Evolutionary conservation across 2,329 filamentous ascomycete genomes (phyloP).

Genomic region (Scedosporium boydii): DNA sequence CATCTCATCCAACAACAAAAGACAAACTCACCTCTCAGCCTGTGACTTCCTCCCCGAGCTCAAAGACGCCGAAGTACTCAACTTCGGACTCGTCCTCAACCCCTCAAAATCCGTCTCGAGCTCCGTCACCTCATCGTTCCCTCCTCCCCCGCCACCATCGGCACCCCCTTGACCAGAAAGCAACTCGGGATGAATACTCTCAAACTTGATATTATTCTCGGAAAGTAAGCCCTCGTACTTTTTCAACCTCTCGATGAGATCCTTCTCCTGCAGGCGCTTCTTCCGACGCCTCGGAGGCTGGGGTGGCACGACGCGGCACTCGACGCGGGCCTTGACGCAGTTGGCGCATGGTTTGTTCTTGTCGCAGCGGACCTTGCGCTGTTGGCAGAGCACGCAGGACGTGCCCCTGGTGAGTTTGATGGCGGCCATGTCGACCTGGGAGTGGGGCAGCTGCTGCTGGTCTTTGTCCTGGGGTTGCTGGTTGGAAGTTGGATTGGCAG

Average conservation of each 20-base stretch:
- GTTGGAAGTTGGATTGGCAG: background rate
- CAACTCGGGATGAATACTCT: slow-evolving; percentile 48
- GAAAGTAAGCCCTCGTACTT: slow-evolving; percentile 58
- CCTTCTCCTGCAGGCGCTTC: slow-evolving; percentile 59
- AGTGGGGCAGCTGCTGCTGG: background rate
- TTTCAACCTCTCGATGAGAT: slow-evolving; percentile 58
- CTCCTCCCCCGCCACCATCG: slow-evolving; percentile 14
- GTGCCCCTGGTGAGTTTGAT: slow-evolving; percentile 50
- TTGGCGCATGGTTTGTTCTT: slow-evolving; percentile 63
- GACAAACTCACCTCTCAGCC: slow-evolving; percentile 16
- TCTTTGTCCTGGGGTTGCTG: background rate
- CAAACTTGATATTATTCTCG: slow-evolving; percentile 59
- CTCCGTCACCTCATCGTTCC: slow-evolving; percentile 43
- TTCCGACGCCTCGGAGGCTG: slow-evolving; percentile 48
- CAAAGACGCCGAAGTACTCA: slow-evolving; percentile 24
- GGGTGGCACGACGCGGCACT: slow-evolving; percentile 51
- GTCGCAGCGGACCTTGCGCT: slow-evolving; percentile 67
- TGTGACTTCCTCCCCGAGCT: slow-evolving; percentile 14
- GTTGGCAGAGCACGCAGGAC: slow-evolving; percentile 64
- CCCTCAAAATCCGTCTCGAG: slow-evolving; percentile 46
- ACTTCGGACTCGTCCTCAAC: slow-evolving; percentile 42
- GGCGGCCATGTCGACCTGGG: slow-evolving; percentile 12
- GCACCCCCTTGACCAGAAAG: background rate
- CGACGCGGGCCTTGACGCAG: slow-evolving; percentile 48
- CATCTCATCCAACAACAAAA: background rate